phyloP scores from a whole-genome alignment of 2,329 filamentous ascomycete species.

The Fusarium paranaense region DNA sequence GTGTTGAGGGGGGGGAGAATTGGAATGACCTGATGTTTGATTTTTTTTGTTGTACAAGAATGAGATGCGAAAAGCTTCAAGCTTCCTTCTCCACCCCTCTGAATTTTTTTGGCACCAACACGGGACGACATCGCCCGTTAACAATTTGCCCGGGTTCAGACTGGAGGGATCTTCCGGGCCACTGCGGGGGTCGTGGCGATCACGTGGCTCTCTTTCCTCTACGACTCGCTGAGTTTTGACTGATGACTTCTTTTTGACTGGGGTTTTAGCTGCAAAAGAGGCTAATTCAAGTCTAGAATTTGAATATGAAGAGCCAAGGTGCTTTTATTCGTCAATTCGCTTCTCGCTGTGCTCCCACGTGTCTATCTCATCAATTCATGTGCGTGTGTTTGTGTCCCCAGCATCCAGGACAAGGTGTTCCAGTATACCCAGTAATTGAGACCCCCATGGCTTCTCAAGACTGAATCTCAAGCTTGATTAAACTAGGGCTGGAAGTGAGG shows the following conservation, averaged over 20 bases:
- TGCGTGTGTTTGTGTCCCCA: not conserved
- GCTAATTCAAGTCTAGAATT: not conserved
- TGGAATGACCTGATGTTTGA: constrained; percentile 21
- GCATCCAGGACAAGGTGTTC: not conserved
- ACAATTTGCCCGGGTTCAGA: constrained; percentile 29
- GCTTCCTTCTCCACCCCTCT: constrained; percentile 4
- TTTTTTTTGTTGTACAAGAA: constrained; percentile 9
- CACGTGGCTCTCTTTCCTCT: constrained; percentile 18
- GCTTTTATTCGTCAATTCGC: not conserved
- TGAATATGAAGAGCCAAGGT: not conserved
- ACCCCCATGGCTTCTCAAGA: not conserved
- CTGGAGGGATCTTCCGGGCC: constrained; percentile 27
- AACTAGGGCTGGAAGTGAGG: not conserved
- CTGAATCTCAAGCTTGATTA: not conserved
- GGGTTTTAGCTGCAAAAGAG: not conserved
- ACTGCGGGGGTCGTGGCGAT: constrained; percentile 26
- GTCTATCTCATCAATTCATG: not conserved
- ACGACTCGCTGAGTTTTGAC: not conserved
- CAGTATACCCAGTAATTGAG: too few relatives aligned
- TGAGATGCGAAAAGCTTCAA: constrained; percentile 36
- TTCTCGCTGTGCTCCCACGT: not conserved
- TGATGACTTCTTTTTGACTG: not conserved
- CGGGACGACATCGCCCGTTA: constrained; percentile 15
- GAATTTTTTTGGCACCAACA: constrained; percentile 36
- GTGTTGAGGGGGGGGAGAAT: constrained; percentile 9